Percentiles rank a stretch among this genome's conserved stretches.
Conservation (phyloP, 2,329 filamentous ascomycete genomes). For the Fusarium sp. region DNA sequence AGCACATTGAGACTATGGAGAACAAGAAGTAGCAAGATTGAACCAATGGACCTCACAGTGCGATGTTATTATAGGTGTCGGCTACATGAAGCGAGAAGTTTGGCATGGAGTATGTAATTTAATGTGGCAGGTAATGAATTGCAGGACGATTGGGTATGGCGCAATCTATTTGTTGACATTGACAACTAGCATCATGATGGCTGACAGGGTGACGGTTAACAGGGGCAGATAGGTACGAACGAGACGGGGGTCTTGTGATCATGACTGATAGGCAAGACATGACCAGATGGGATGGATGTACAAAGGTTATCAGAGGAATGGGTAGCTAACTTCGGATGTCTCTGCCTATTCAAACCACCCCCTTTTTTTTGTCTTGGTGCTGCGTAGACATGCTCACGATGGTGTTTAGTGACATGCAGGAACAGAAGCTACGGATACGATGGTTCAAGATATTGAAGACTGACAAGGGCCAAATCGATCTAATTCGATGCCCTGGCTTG, state of each 20-base stretch:
- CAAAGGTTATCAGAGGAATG: not conserved
- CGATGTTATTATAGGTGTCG: not conserved
- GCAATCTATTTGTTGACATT: constrained; percentile 27
- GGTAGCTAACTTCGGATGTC: not conserved
- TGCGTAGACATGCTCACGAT: not conserved
- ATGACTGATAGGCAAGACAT: constrained; percentile 18
- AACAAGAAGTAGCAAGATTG: not conserved
- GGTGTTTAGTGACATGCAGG: not conserved
- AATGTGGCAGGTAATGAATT: not conserved
- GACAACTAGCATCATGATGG: constrained; percentile 15
- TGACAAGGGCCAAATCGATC: constrained; percentile 9
- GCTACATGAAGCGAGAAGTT: not conserved
- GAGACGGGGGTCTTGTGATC: constrained; percentile 21
- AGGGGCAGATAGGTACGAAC: constrained; percentile 33
- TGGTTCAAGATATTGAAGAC: constrained; percentile 6
- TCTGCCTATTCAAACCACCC: constrained; percentile 4
- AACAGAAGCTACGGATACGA: not conserved
- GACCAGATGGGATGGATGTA: constrained; percentile 15
- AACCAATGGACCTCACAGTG: not conserved
- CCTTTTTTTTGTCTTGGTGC: constrained; percentile 14
- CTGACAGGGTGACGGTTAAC: constrained; percentile 32
- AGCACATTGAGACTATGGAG: not conserved
- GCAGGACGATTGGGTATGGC: not conserved
- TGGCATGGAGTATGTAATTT: not conserved
- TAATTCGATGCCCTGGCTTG: constrained; percentile 16